Conservation (phyloP, 176 grass and related monocot genomes). For the Oryza meyeriana region DNA sequence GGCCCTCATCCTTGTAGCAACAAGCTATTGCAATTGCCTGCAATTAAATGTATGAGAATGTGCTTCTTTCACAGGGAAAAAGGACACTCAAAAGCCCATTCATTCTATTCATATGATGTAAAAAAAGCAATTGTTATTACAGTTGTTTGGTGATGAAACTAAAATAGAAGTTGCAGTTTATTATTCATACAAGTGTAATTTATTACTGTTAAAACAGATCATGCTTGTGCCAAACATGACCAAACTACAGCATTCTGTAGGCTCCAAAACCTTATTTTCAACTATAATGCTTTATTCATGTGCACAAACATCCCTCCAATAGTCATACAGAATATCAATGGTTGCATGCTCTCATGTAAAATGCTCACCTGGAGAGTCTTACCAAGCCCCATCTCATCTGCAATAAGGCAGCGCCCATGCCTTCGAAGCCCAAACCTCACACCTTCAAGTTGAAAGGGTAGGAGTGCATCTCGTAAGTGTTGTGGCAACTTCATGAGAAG, state of each 20-base stretch:
- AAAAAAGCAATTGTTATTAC: neutral
- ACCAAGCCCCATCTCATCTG: slow-evolving; percentile 98
- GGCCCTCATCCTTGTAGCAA: slow-evolving; percentile 81
- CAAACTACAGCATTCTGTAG: slow-evolving; percentile 4
- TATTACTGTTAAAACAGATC: neutral
- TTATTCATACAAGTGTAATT: neutral
- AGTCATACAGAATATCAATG: neutral
- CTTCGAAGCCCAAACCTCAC: slow-evolving; percentile 81
- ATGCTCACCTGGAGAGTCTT: slow-evolving; percentile 84
- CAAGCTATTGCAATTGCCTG: slow-evolving; percentile 95
- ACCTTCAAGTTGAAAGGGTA: slow-evolving; percentile 90
- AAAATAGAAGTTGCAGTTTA: slow-evolving; percentile 2
- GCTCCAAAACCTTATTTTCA: neutral
- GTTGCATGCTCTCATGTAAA: neutral
- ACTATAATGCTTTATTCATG: slow-evolving; percentile 2
- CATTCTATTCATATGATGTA: slow-evolving; percentile 16
- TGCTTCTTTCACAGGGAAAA: neutral
- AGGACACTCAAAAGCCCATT: slow-evolving; percentile 14
- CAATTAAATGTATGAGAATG: slow-evolving; percentile 32
- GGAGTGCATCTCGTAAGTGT: slow-evolving; percentile 52
- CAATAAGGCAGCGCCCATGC: slow-evolving; percentile 78
- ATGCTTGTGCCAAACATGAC: neutral
- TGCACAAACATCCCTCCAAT: neutral
- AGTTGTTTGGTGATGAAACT: neutral
- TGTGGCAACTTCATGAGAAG: slow-evolving; percentile 63